Evolutionary conservation across 2,329 filamentous ascomycete genomes (phyloP).

Genomic region (Calonectria fujianensis): DNA sequence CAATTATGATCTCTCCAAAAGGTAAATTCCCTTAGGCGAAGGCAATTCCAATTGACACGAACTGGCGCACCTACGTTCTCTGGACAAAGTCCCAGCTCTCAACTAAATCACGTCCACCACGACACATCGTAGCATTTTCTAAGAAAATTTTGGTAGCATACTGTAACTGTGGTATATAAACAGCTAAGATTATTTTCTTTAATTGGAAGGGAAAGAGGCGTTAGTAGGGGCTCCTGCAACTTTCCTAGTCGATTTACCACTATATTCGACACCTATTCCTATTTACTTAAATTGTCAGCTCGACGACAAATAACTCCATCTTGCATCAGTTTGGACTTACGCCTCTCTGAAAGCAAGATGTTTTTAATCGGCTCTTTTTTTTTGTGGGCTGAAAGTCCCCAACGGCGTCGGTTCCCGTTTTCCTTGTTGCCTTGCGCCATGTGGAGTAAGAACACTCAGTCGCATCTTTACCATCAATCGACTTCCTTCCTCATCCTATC

Average conservation of each 20-base stretch:
- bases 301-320: no score
- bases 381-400: slow-evolving; percentile 20
- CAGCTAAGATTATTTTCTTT: background rate
- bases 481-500: background rate
- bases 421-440: slow-evolving; percentile 9
- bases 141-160: background rate
- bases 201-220: no score
- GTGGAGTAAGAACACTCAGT: slow-evolving; percentile 26
- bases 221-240: background rate
- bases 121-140: background rate
- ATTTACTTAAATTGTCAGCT: no score
- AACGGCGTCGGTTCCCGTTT: slow-evolving; percentile 32
- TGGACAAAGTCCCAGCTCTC: background rate
- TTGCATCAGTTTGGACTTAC: background rate
- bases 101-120: background rate
- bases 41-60: background rate
- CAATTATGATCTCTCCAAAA: background rate
- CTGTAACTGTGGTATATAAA: background rate
- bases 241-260: background rate
- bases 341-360: background rate
- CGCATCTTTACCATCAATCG: background rate
- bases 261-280: background rate
- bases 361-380: background rate
- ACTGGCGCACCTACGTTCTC: background rate
- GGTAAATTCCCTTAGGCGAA: background rate